A percentile compares a stretch with the other conserved stretches of the same genome.
Evolutionary conservation across 192 early-diverging fungal species (phyloP).

Genomic region (Jimgerdemannia lactiflua): DNA sequence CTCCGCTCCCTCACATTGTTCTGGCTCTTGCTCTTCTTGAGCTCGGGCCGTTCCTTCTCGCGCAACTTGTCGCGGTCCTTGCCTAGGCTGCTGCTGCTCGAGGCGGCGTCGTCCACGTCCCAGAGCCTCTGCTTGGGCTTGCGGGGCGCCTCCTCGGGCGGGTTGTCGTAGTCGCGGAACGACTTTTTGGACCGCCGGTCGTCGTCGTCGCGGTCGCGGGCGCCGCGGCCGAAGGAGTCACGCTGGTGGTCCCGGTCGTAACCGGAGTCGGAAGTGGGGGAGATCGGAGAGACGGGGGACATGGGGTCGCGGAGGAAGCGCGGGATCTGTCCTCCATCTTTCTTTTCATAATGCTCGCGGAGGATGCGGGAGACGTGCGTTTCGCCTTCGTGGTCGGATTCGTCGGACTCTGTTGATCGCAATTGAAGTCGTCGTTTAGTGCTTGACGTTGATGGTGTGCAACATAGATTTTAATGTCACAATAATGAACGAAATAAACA

Average conservation of each 20-base stretch:
- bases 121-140: neutral
- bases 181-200: neutral
- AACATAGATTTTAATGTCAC: neutral
- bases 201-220: neutral
- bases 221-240: neutral
- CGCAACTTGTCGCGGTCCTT: neutral
- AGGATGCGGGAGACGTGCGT: constrained; percentile 49
- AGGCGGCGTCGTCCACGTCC: neutral
- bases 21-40: neutral
- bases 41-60: neutral
- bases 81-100: neutral
- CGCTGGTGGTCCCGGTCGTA: neutral
- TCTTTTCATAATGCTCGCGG: constrained; percentile 50
- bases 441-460: no score
- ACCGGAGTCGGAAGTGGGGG: neutral
- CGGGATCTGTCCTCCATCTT: constrained; percentile 27
- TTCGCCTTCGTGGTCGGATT: constrained; percentile 53
- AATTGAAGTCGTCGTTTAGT: no score
- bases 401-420: constrained; percentile 47
- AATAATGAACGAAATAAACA: neutral
- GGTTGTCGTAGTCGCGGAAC: neutral
- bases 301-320: constrained; percentile 15
- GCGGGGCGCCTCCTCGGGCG: neutral
- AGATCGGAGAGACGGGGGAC: neutral
- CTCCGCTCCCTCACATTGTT: neutral